Evolutionary conservation across 495 filamentous ascomycete genomes (phyloP), one percentile per base, ranked within the genome.

Genomic region (Neurospora sp.): DNA sequence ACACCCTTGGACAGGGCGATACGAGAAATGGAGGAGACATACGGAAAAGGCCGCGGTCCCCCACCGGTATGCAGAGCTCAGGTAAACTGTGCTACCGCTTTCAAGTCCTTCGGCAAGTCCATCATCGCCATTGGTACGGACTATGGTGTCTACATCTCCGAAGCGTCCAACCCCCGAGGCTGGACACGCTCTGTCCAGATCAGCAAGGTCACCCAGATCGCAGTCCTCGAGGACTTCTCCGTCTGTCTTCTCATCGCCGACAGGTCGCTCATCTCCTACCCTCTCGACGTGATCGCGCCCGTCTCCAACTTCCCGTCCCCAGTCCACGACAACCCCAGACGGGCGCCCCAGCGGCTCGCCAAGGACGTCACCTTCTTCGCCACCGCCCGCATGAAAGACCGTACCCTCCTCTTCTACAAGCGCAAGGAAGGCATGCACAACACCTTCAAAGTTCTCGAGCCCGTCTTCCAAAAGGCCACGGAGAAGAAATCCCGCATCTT

Each of bases 61-160:
- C 80, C 85, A 0, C 90, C 93, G 39, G 87, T 98, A 2, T 97
- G 94, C 78, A 87, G 90, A 77, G 92, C 94, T 12, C 84, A 85
- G 18, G 94, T 99, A 72, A 94, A 98, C 79, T 99, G 96, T 81
- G 93, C 96, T 20, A 97, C 94, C 14, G 88, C 91, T 4, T 99
- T 98, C 81, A 90, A 89, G 18, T 90, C 90, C 6, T 89, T 89
- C 75, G 94, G 93, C 4, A 93, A 90, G 75, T 88, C 91, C 44
- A 94, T 98, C 91, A 90, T 97, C 69, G 96, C 96, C 20, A 91
- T 99, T 75, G 96, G 96, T 65, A 98, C 96, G 0, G 96, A 99
- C 79, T 92, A 90, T 80, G 96, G 96, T 27, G 93, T 99, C 3
- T 98, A 90, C 79, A 90, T 96, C 45, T 91, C 94, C 8, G 92